Evolutionary conservation across 2,329 filamentous ascomycete species (phyloP).

Genomic region (Fulvia fulva): DNA sequence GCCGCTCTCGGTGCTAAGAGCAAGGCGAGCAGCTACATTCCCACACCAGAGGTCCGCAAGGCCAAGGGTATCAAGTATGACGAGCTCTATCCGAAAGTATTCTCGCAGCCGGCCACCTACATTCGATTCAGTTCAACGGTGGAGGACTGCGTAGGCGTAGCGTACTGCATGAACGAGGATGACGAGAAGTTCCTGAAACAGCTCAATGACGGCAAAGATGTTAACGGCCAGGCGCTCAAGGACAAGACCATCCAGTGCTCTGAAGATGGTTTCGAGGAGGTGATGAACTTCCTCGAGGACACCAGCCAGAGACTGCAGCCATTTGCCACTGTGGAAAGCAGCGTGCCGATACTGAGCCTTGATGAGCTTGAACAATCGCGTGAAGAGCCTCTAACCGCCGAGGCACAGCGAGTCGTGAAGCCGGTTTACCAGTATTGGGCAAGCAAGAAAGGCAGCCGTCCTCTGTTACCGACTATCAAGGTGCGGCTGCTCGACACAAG

Average conservation of each 20-base stretch:
- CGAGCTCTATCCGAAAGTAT: constrained; percentile 73
- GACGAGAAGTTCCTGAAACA: constrained; percentile 80
- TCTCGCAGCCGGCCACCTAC: constrained; percentile 83
- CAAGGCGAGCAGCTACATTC: constrained; percentile 57
- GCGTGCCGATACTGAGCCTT: constrained; percentile 66
- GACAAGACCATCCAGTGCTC: constrained; percentile 59
- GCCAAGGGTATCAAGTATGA: constrained; percentile 73
- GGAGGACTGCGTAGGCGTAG: constrained; percentile 84
- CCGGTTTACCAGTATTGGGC: constrained; percentile 90
- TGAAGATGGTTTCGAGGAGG: constrained; percentile 87
- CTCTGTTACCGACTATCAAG: constrained; percentile 76
- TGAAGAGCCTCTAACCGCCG: constrained; percentile 52
- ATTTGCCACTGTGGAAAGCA: constrained; percentile 79
- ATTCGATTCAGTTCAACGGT: constrained; percentile 98
- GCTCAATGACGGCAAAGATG: constrained; percentile 73
- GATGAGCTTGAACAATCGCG: constrained; percentile 60
- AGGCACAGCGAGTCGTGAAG: constrained; percentile 61
- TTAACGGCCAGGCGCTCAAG: constrained; percentile 32
- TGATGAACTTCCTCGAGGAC: constrained; percentile 93
- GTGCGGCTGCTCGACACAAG: constrained; percentile 72
- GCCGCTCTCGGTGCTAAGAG: constrained; percentile 56
- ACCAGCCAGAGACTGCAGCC: constrained; percentile 79
- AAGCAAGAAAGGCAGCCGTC: constrained; percentile 63
- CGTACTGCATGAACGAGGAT: constrained; percentile 91
- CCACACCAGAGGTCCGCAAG: constrained; percentile 61